Base-by-base conservation (phyloP, 2,329 filamentous ascomycete species). In the Coleophoma cylindrospora region DNA sequence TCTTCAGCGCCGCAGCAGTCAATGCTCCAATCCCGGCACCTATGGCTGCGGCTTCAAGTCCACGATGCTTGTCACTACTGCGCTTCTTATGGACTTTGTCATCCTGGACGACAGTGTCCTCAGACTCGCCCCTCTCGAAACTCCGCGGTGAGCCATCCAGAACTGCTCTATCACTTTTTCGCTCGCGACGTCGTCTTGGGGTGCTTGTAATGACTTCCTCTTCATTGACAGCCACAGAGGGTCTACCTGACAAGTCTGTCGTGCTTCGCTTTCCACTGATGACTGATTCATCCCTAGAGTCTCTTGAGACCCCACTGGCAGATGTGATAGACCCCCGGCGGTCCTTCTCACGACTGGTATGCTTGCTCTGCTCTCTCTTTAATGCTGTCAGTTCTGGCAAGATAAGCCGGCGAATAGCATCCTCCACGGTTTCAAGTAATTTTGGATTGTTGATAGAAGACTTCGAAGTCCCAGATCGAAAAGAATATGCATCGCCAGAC, bases 301-400 rank as follows among this genome's bases (percentile, higher is more conserved):
- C 83, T 54, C 78, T 75, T 4, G 76, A 77, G 19, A 72, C 66
- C 19, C 75, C 75, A 52, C 73, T 86, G 60, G 68, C 80, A 64
- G 70, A 80, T 57, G 69, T 74, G 55, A 83, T 74, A 1, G 84
- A 84, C 49, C 82, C 80, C 59, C 82, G 75, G 71, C 75, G 43
- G 70, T 76, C 43, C 51, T 84, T 85, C 49, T 81, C 81, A 11
- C 81, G 81, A 60, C 83, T 86, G 56, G 86, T 79, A 55, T 86
- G 83, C 56, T 86, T 86, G 66, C 89, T 91, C 66, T 92, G 88
- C 63, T 96, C 91, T 61, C 91, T 84, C 68, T 96, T 96, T 49
- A 99, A 74, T 10, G 91, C 89, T 60, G 90, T 92, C 41, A 99
- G 76, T 68, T 99, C 92, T 0, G 94, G 94, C 3, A 99, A 68